Base-by-base conservation (phyloP, 768 basidiomycete species). In the Hortiboletus campestris region DNA sequence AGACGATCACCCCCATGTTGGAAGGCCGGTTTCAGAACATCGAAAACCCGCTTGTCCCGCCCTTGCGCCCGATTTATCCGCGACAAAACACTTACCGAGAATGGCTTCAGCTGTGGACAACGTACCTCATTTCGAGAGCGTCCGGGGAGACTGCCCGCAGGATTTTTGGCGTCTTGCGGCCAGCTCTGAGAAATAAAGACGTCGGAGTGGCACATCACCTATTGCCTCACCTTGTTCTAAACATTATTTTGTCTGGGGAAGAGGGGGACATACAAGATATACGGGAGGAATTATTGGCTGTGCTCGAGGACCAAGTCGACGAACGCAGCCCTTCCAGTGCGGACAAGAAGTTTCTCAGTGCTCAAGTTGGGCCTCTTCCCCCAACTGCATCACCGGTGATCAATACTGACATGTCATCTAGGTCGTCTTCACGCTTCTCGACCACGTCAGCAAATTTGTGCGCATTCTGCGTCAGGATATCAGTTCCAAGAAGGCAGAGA, bases 371-470 rank as follows among this genome's bases (percentile, higher is more conserved):
- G 62, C 11, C 14, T 20, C 29, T 51, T n/a, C 47, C 4, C 10
- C 9, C 10, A 28, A 28, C 7, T 17, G 1, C 25, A 6, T 39
- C 12, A n/a, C 14, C 11, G 41, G 16, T 10, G 39, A 48, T 48
- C 56, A 13, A 57, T 34, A 4, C 46, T 40, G 42, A 56, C 39
- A 6, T 45, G 32, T n/a, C 7, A n/a, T 39, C 7, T 53, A 98
- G 95, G 91, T 86, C 10, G 84, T 98, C 20, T 99, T 99, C 70
- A 88, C 88, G 75, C 80, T 99, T 29, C 84, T 99, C 68, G 97
- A 99, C 67, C 95, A 98, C 66, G 78, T 98, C 12, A 96, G 88
- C 72, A 88, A 85, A 63, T 98, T 93, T 86, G 82, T 94, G 34
- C 86, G 89, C 42, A 74, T 84, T 13, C 80, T 86, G 29, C 85